Base-by-base conservation (phyloP, 2,329 filamentous ascomycete genomes). In the Peltaster fructicola region DNA sequence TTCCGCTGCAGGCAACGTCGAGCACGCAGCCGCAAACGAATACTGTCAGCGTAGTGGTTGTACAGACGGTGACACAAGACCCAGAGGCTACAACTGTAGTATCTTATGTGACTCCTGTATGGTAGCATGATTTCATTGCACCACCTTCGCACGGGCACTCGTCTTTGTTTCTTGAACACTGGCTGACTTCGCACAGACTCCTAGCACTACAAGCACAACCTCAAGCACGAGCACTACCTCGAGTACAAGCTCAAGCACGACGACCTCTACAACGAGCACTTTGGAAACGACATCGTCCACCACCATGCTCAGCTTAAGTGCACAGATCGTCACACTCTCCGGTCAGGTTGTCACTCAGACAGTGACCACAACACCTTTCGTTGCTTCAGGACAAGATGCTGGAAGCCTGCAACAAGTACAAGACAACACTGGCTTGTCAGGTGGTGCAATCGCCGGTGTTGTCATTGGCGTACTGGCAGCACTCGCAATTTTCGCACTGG, bases 371-470 rank as follows among this genome's bases (percentile, higher is more conserved):
- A 53, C 45, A 10, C 48, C 51, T 3, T 31, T 42, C 8, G 41
- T 45, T 2, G 34, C 28, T 8, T 24, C 34, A 3, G 34, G 23
- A 20, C 37, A 41, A 6, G 31, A 40, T 6, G 22, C 33, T 7
- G 30, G 37, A 20, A 31, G 30, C 26, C 14, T 26, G 10, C 27
- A 37, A 17, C 26, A 40, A 23, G 18, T 40, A 17, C 19, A 27
- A 30, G 30, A 37, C 9, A 31, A 41, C 11, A 9, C 19, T 10
- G 31, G 32, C 13, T 31, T 48, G 2, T 55, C 54, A 16, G 44
- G 44, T 14, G 56, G 54, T 6, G 52, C 49, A n/a, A 58, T 61
- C 20, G 57, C 51, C 9, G 58, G 56, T 15, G 50, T 53, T 23
- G 57, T 58, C 10, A 44, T 59, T 17, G 58, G 55, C 11, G 48